Percentiles rank a stretch among this genome's conserved stretches.
These are phyloP conservation scores for Sclerotinia borealis DNA, from an alignment of 2,329 filamentous ascomycete genomes.

Conservation along the genomic window DNA sequence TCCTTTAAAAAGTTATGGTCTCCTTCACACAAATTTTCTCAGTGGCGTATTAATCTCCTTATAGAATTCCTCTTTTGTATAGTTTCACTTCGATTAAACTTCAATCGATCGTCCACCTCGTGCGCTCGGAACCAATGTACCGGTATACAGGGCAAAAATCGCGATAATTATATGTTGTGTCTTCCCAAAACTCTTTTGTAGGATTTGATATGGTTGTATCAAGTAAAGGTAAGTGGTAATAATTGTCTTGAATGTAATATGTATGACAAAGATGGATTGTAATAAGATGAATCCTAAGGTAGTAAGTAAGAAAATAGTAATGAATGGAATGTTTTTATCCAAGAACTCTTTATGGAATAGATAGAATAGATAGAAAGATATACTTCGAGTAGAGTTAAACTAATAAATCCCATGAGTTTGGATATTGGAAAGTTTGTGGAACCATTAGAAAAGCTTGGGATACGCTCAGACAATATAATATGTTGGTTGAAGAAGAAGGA, in stretches of 20 bases:
- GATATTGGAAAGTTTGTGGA: background rate
- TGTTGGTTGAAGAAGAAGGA: background rate
- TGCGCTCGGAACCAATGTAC: slow-evolving; percentile 13
- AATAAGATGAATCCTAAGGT: background rate
- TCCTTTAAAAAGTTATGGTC: no score
- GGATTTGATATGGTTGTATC: background rate
- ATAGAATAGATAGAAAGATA: no score
- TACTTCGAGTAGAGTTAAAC: no score
- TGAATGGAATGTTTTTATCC: background rate
- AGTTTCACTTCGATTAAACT: slow-evolving; percentile 5
- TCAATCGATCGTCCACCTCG: slow-evolving; percentile 9
- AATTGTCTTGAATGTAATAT: slow-evolving; percentile 1
- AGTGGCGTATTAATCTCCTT: slow-evolving; percentile 10
- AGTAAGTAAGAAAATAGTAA: background rate
- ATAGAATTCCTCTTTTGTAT: background rate
- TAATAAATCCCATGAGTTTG: no score
- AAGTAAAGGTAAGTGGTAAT: background rate
- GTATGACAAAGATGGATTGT: slow-evolving; percentile 1
- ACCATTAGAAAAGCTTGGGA: background rate
- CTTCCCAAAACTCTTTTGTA: background rate
- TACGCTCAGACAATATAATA: background rate
- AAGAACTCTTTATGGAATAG: background rate
- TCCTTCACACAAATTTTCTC: background rate
- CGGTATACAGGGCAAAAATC: slow-evolving; percentile 1
- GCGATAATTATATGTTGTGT: slow-evolving; percentile 8